phyloP scores from a whole-genome alignment of 139 green algal species.

The Chlorella sp. region DNA sequence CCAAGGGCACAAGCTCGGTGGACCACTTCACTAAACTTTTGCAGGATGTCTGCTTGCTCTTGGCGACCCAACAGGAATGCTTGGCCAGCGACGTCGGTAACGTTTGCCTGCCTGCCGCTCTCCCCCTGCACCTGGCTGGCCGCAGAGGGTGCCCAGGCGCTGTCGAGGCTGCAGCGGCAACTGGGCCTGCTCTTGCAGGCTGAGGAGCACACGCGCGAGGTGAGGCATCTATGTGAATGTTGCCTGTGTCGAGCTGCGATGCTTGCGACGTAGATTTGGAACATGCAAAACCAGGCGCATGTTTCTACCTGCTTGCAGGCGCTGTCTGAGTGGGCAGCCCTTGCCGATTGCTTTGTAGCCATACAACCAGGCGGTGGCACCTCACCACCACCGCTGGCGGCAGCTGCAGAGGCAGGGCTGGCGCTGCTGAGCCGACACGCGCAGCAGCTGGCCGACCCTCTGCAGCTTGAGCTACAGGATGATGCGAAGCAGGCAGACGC shows the following conservation, averaged over 20 bases:
- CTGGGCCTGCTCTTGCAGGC: conserved; percentile 1
- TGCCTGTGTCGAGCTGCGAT: neutral
- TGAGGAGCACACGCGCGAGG: conserved; percentile 29
- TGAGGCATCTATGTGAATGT: neutral
- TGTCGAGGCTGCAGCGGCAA: conserved; percentile 1
- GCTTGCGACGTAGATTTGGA: too few relatives aligned
- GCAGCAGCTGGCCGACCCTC: neutral
- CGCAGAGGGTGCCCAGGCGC: conserved; percentile 14
- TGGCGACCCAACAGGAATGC: too few relatives aligned
- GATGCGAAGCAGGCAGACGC: neutral
- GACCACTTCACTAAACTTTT: too few relatives aligned
- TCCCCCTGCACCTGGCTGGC: neutral
- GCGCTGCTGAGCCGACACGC: conserved; percentile 26
- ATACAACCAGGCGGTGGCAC: neutral
- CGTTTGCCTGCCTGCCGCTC: neutral
- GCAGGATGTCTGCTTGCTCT: too few relatives aligned
- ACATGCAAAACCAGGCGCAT: too few relatives aligned
- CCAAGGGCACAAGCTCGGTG: too few relatives aligned
- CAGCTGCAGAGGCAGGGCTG: conserved; percentile 25
- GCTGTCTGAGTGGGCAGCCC: conserved; percentile 15
- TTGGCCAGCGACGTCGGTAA: neutral
- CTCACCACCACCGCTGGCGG: neutral
- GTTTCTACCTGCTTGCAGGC: neutral
- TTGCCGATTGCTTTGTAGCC: neutral
- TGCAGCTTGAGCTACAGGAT: neutral